These are phyloP conservation scores for Naumovozyma dairenensis DNA, from an alignment of 805 yeast species.

Conservation along the genomic window DNA sequence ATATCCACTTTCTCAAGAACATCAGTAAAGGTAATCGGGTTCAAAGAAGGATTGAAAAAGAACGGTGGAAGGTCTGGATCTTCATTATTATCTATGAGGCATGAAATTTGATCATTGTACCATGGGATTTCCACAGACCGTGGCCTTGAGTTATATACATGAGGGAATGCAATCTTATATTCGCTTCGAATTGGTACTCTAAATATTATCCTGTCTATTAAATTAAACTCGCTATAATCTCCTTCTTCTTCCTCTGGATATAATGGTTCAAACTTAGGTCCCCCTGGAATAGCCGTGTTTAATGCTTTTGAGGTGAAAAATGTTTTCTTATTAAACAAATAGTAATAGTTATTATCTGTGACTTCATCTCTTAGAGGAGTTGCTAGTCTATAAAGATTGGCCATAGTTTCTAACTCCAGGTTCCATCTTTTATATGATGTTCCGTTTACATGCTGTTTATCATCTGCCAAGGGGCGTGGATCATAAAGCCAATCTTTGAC, in stretches of 20 bases:
- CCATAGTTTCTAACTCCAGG: conserved; percentile 50
- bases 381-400: conserved; percentile 55
- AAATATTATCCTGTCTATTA: conserved; percentile 78
- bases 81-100: conserved; percentile 32
- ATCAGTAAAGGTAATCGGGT: conserved; percentile 40
- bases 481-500: conserved; percentile 77
- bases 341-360: conserved; percentile 48
- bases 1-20: conserved; percentile 21
- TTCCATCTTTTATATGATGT: conserved; percentile 69
- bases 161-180: conserved; percentile 79
- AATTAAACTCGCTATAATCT: conserved; percentile 83
- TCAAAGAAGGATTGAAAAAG: conserved; percentile 41
- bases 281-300: conserved; percentile 83
- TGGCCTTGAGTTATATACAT: conserved; percentile 69
- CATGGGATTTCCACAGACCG: conserved; percentile 50
- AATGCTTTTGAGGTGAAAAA: conserved; percentile 88
- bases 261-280: conserved; percentile 90
- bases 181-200: conserved; percentile 72
- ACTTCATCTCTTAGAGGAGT: conserved; percentile 59
- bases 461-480: conserved; percentile 58
- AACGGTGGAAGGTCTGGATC: conserved; percentile 49
- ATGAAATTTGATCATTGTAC: conserved; percentile 56
- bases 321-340: conserved; percentile 67
- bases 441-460: conserved; percentile 49
- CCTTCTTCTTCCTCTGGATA: conserved; percentile 58